Base-by-base conservation (phyloP, 495 filamentous ascomycete genomes). In the Xylaria sp. region DNA sequence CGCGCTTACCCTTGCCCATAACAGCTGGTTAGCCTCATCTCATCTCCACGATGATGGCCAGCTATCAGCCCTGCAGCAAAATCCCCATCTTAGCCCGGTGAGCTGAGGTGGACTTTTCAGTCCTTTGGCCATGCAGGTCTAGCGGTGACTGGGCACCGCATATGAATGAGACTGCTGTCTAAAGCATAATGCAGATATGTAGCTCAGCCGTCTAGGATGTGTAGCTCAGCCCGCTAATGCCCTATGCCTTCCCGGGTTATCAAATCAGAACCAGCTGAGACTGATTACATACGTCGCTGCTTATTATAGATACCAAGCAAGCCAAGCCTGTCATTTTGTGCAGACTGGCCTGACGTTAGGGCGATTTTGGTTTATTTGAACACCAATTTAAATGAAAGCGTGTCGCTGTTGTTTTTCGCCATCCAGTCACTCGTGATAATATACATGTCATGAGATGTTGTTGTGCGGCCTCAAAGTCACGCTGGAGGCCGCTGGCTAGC, bases 11-110 rank as follows among this genome's bases (percentile, higher is more conserved):
- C 37, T 15, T 40, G n/a, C 59, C 12, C 37, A 33, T 43, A 62
- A 2, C 11, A 14, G 31, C 62, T 26, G 35, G 64, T 29, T 3
- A 67, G 64, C 64, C 48, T 67, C 48, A 37, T 41, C 64, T 67
- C 64, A 67, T 52, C 44, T 66, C 62, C 62, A 52, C 62, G 44
- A 52, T 44, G 43, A 62, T 15, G 21, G 29, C 26, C 31, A 40
- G 64, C 48, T 19, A 35, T 29, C 48, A 67, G 64, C 64, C 48
- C 48, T 67, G 52, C 59, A 43, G 59, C 59, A 41, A 26, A 62
- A 26, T 37, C 44, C 29, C 62, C 44, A 52, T 52, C n/a, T 52
- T 66, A 7, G 29, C 9, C 31, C 62, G 62, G 35, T 40, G 48
- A 55, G 64, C 64, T 53, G 64, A 67, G 29, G 33, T 33, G 48